Percentiles rank a stretch among this genome's conserved stretches.
Conservation (phyloP, 2,329 filamentous ascomycete genomes). For the Pseudopithomyces maydicus region DNA sequence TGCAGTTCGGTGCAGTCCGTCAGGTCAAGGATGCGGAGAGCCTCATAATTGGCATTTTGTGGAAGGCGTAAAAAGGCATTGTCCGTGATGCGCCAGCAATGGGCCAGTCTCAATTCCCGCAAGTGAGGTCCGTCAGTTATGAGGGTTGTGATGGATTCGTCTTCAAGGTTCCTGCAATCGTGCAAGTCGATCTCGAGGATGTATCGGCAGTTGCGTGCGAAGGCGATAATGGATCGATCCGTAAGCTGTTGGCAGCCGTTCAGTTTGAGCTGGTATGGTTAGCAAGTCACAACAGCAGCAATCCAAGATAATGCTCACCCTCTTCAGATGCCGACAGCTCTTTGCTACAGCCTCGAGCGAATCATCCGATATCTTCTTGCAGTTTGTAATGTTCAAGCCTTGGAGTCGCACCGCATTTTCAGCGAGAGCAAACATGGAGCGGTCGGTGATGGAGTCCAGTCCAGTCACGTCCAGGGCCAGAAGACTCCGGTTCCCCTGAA, state of each 20-base stretch:
- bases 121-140: conserved; percentile 79
- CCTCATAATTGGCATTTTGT: conserved; percentile 73
- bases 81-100: conserved; percentile 84
- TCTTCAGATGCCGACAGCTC: conserved; percentile 84
- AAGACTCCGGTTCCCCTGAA: conserved; percentile 78
- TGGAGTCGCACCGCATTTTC: conserved; percentile 84
- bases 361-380: conserved; percentile 81
- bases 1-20: conserved; percentile 85
- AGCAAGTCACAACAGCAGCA: conserved; percentile 22
- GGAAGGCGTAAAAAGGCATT: conserved; percentile 84
- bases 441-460: conserved; percentile 78
- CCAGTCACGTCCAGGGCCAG: conserved; percentile 90
- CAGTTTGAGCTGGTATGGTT: conserved; percentile 74
- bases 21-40: conserved; percentile 89
- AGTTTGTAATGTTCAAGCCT: conserved; percentile 90
- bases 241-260: conserved; percentile 89
- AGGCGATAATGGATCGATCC: conserved; percentile 80
- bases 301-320: conserved; percentile 58
- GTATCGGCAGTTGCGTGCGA: conserved; percentile 86
- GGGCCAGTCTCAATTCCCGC: conserved; percentile 86
- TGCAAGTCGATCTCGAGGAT: conserved; percentile 97
- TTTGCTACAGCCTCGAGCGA: conserved; percentile 81
- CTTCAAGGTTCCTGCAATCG: conserved; percentile 79
- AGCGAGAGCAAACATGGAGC: conserved; percentile 77
- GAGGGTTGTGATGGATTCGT: conserved; percentile 80